A percentile compares a stretch with the other conserved stretches of the same genome.
phyloP scores from a whole-genome alignment of 1,139 yeast species.

The Suhomyces kunorum region DNA sequence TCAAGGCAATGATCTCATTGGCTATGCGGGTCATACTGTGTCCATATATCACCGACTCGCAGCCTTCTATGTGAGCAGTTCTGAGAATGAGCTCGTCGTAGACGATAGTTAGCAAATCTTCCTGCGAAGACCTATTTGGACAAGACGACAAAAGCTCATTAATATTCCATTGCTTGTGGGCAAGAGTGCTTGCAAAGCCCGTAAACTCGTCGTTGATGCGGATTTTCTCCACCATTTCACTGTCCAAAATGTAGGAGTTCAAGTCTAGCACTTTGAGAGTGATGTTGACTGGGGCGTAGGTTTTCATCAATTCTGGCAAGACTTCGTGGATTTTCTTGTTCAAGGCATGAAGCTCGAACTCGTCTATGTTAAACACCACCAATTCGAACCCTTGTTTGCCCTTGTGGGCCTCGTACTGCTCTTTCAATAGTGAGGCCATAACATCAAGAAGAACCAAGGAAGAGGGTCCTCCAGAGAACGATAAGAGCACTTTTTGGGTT shows the following conservation, averaged over 20 bases:
- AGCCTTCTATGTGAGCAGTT: conserved; percentile 47
- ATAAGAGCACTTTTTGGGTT: conserved; percentile 51
- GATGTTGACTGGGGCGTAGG: conserved; percentile 29
- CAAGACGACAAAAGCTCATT: conserved; percentile 32
- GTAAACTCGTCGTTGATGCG: conserved; percentile 30
- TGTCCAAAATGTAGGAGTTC: conserved; percentile 36
- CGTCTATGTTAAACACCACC: conserved; percentile 55
- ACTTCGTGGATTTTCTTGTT: conserved; percentile 20
- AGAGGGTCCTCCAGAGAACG: conserved; percentile 66
- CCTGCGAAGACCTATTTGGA: conserved; percentile 58
- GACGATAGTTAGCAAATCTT: conserved; percentile 59
- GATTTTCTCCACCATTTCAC: conserved; percentile 28
- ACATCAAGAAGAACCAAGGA: conserved; percentile 72
- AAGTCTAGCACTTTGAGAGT: conserved; percentile 40
- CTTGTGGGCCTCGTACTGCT: conserved; percentile 59
- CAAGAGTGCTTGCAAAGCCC: conserved; percentile 20
- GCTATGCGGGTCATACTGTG: conserved; percentile 85
- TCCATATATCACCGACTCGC: conserved; percentile 65
- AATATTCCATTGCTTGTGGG: conserved; percentile 17
- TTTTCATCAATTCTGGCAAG: conserved; percentile 23
- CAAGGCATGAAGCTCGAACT: conserved; percentile 23
- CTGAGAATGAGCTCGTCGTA: conserved; percentile 49
- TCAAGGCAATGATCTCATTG: conserved; percentile 70
- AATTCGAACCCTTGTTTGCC: conserved; percentile 72
- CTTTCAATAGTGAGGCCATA: conserved; percentile 57